phyloP scores from a whole-genome alignment of 768 basidiomycete species.

The Tylopilus plumbeoviolaceoides region DNA sequence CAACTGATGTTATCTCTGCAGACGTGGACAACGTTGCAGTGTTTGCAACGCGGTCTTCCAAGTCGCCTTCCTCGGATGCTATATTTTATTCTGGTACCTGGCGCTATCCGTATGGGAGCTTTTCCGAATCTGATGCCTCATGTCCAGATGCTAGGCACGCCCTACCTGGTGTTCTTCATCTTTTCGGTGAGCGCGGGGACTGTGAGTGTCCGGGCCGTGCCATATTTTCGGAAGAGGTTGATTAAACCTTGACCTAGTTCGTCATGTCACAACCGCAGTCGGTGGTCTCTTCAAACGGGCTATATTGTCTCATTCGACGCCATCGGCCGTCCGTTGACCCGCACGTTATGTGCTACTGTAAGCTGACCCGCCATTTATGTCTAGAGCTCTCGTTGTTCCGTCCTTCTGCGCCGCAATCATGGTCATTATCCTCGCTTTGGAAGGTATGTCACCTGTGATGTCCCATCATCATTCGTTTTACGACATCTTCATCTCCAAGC shows the following conservation, averaged over 20 bases:
- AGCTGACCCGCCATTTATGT: slow-evolving; percentile 17
- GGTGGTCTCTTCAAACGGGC: slow-evolving; percentile 35
- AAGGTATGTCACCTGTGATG: slow-evolving; percentile 33
- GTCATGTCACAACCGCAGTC: slow-evolving; percentile 12
- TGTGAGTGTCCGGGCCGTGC: slow-evolving; percentile 27
- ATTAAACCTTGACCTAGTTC: slow-evolving; percentile 18
- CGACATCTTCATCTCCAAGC: slow-evolving; percentile 25
- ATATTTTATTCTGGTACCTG: slow-evolving; percentile 23
- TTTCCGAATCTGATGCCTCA: slow-evolving; percentile 11
- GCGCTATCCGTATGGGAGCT: neutral
- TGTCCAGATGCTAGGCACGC: slow-evolving; percentile 33
- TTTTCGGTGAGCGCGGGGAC: slow-evolving; percentile 38
- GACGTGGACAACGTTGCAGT: slow-evolving; percentile 37
- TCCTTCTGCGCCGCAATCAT: slow-evolving; percentile 42
- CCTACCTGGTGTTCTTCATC: slow-evolving; percentile 40
- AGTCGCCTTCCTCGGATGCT: slow-evolving; percentile 25
- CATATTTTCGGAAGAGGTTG: slow-evolving; percentile 5
- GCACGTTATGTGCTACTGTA: slow-evolving; percentile 1
- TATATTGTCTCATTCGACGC: slow-evolving; percentile 45
- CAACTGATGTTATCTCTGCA: slow-evolving; percentile 15
- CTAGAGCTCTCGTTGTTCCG: slow-evolving; percentile 35
- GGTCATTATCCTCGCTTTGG: slow-evolving; percentile 39
- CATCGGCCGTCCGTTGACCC: slow-evolving; percentile 35
- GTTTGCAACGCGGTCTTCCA: slow-evolving; percentile 14
- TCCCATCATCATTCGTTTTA: slow-evolving; percentile 1